Evolutionary conservation across 2,329 filamentous ascomycete genomes (phyloP).

Genomic region (Neospermospora avenae): DNA sequence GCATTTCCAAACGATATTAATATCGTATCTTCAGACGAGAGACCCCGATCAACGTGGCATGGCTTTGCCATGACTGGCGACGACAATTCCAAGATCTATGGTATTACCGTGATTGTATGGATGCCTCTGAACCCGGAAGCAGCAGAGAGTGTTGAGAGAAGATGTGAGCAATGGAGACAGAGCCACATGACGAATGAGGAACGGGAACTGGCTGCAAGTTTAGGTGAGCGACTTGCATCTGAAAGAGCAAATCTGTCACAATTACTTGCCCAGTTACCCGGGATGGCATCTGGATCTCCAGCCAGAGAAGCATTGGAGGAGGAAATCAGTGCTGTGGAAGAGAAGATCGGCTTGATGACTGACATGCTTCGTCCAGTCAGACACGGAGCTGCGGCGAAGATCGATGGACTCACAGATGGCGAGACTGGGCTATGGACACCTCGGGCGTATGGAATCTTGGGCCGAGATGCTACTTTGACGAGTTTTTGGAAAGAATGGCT

Average conservation of each 20-base stretch:
- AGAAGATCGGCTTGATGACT: conserved; percentile 96
- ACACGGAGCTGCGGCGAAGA: conserved; percentile 93
- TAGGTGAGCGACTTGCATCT: conserved; percentile 80
- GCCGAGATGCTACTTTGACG: conserved; percentile 77
- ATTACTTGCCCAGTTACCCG: conserved; percentile 78
- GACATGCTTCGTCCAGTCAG: conserved; percentile 89
- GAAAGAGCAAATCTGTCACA: conserved; percentile 90
- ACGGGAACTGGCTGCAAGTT: conserved; percentile 83
- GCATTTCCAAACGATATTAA: conserved; percentile 98
- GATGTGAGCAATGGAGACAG: conserved; percentile 83
- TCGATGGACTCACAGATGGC: conserved; percentile 91
- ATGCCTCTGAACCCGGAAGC: conserved; percentile 78
- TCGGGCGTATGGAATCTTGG: conserved; percentile 87
- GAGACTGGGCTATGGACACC: conserved; percentile 97
- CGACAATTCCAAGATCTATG: conserved; percentile 88
- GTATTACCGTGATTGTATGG: conserved; percentile 90
- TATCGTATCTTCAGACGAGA: conserved; percentile 91
- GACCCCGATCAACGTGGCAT: conserved; percentile 96
- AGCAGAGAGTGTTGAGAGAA: conserved; percentile 77
- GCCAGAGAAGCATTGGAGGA: conserved; percentile 86
- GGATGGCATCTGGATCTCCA: conserved; percentile 72
- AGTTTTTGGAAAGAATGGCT: conserved; percentile 99
- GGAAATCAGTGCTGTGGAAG: conserved; percentile 91
- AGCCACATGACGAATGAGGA: conserved; percentile 87
- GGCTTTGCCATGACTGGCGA: conserved; percentile 97